phyloP scores from a whole-genome alignment of 208 protist species.

The Porcisia deanei region DNA sequence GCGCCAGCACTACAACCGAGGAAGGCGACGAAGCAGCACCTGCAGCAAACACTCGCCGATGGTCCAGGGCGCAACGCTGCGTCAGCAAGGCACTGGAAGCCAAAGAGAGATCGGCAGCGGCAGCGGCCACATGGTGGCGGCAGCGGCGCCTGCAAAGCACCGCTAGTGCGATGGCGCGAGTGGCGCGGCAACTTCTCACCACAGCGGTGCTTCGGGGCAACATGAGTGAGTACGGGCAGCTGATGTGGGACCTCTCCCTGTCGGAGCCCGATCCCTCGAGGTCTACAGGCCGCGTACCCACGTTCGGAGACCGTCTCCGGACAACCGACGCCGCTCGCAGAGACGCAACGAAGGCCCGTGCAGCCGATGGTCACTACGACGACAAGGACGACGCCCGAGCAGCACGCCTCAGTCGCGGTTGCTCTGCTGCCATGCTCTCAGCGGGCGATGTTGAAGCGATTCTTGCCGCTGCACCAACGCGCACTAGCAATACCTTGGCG shows the following conservation, averaged over 20 bases:
- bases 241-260: slow-evolving; percentile 16
- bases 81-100: background rate
- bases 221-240: slow-evolving; percentile 31
- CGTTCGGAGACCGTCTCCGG: background rate
- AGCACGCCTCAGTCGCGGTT: slow-evolving; percentile 14
- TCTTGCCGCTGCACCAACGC: background rate
- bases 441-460: slow-evolving; percentile 7
- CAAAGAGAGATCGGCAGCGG: background rate
- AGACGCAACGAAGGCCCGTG: background rate
- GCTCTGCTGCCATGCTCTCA: slow-evolving; percentile 23
- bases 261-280: background rate
- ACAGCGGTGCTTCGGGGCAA: slow-evolving; percentile 18
- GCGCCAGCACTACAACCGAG: background rate
- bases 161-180: background rate
- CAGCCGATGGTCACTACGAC: no score
- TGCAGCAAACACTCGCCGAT: background rate
- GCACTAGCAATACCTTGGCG: background rate
- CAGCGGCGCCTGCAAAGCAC: slow-evolving; percentile 5
- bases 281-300: background rate
- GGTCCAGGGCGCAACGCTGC: background rate
- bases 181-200: slow-evolving; percentile 21
- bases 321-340: background rate
- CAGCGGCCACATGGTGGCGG: slow-evolving; percentile 1
- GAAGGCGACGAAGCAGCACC: background rate
- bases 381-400: slow-evolving; percentile 9